Conservation (phyloP, 495 filamentous ascomycete genomes). For the Melanomma pulvis-pyrius region DNA sequence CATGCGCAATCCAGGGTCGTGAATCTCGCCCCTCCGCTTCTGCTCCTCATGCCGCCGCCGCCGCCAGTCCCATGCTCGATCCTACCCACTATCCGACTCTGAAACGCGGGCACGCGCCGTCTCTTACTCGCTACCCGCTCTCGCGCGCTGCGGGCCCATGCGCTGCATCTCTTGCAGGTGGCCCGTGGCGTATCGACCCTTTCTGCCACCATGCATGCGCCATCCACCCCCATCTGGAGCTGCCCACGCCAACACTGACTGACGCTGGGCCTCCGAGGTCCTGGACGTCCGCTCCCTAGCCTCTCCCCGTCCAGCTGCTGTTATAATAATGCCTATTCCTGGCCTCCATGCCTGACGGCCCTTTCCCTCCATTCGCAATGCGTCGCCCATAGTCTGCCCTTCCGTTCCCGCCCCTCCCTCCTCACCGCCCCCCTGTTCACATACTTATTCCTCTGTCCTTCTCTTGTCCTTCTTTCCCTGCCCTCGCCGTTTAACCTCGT, state of each 20-base stretch:
- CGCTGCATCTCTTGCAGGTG: slow-evolving; percentile 26
- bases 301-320: slow-evolving; percentile 7
- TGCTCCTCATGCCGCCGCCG: neutral
- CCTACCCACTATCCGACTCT: slow-evolving; percentile 22
- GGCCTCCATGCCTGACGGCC: slow-evolving; percentile 27
- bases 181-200: slow-evolving; percentile 22
- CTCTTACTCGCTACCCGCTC: slow-evolving; percentile 15
- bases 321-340: slow-evolving; percentile 35
- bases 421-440: slow-evolving; percentile 12
- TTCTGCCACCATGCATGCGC: slow-evolving; percentile 24
- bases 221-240: neutral
- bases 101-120: slow-evolving; percentile 28
- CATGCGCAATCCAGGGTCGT: slow-evolving; percentile 16
- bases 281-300: slow-evolving; percentile 19
- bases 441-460: slow-evolving; percentile 31
- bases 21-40: neutral
- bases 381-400: slow-evolving; percentile 10
- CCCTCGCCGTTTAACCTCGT: slow-evolving; percentile 5
- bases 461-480: slow-evolving; percentile 13
- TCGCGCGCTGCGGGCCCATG: slow-evolving; percentile 24
- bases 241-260: neutral
- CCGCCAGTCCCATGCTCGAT: slow-evolving; percentile 17
- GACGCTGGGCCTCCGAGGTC: neutral
- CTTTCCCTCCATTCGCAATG: slow-evolving; percentile 33
- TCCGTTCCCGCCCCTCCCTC: slow-evolving; percentile 6